These are phyloP conservation scores for Ceratocystis lukuohia DNA, from an alignment of 2,329 filamentous ascomycete species.

Conservation along the genomic window DNA sequence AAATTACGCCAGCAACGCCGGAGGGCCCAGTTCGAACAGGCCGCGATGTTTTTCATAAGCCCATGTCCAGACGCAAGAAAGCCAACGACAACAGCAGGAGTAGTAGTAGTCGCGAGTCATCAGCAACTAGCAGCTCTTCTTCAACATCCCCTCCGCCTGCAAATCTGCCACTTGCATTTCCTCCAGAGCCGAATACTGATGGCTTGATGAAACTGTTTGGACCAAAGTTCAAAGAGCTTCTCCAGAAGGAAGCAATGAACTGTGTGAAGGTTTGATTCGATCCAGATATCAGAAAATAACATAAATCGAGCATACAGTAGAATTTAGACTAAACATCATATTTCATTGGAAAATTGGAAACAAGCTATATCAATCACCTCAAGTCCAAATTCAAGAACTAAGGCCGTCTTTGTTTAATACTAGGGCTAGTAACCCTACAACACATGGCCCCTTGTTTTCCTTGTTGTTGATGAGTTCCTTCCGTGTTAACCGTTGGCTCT, in stretches of 20 bases:
- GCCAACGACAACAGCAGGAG: not conserved
- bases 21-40: conserved; percentile 14
- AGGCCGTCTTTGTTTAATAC: not conserved
- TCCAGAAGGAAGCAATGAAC: conserved; percentile 13
- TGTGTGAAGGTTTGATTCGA: not conserved
- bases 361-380: too few species aligned
- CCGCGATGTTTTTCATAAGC: conserved; percentile 18
- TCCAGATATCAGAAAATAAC: not conserved
- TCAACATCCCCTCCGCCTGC: not conserved
- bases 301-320: not conserved
- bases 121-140: not conserved
- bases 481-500: not conserved
- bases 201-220: conserved; percentile 11
- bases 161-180: conserved; percentile 15
- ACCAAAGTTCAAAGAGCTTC: conserved; percentile 12
- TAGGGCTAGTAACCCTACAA: not conserved
- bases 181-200: conserved; percentile 16
- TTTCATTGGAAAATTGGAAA: not conserved
- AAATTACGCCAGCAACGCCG: conserved; percentile 16
- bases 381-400: not conserved
- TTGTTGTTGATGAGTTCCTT: not conserved
- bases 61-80: conserved; percentile 17
- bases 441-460: not conserved
- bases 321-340: not conserved
- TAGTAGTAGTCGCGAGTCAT: not conserved